Percentiles rank a stretch among this genome's conserved stretches.
These are phyloP conservation scores for Boechera stricta DNA, from an alignment of 345 rosid genomes.

Conservation along the genomic window DNA sequence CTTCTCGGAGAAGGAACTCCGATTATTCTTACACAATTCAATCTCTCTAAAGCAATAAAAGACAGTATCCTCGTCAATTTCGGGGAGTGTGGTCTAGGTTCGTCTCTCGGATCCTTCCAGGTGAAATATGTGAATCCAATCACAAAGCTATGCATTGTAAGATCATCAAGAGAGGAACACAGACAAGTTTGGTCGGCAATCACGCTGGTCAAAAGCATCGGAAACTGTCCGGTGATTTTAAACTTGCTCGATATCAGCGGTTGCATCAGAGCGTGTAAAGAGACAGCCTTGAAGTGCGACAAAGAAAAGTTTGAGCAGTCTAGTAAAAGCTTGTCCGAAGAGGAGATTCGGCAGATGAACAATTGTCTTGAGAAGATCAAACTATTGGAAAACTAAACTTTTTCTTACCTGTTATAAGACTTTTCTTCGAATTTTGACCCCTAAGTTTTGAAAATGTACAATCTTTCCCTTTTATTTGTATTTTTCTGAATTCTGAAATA, in stretches of 20 bases:
- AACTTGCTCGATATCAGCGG: slow-evolving; percentile 78
- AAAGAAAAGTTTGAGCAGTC: slow-evolving; percentile 68
- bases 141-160: slow-evolving; percentile 69
- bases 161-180: slow-evolving; percentile 75
- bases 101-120: slow-evolving; percentile 68
- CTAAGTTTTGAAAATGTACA: slow-evolving; percentile 20
- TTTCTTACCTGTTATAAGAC: too few species aligned
- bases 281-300: slow-evolving; percentile 76
- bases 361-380: slow-evolving; percentile 71
- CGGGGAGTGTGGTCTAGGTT: slow-evolving; percentile 79
- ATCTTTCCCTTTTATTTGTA: not conserved
- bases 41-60: slow-evolving; percentile 63
- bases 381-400: slow-evolving; percentile 51
- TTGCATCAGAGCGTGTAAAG: slow-evolving; percentile 70
- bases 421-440: slow-evolving; percentile 11
- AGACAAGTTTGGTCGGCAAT: slow-evolving; percentile 80
- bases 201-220: slow-evolving; percentile 69
- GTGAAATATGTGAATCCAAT: slow-evolving; percentile 80
- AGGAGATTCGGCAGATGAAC: slow-evolving; percentile 60
- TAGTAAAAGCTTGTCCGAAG: slow-evolving; percentile 55
- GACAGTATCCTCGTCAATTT: slow-evolving; percentile 73
- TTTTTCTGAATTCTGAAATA: not conserved
- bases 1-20: slow-evolving; percentile 56
- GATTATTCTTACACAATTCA: slow-evolving; percentile 66
- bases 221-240: slow-evolving; percentile 65